Evolutionary conservation across 2,329 filamentous ascomycete species (phyloP), one percentile per base, ranked within the genome.

Genomic region (Pestalotiopsis sp.): DNA sequence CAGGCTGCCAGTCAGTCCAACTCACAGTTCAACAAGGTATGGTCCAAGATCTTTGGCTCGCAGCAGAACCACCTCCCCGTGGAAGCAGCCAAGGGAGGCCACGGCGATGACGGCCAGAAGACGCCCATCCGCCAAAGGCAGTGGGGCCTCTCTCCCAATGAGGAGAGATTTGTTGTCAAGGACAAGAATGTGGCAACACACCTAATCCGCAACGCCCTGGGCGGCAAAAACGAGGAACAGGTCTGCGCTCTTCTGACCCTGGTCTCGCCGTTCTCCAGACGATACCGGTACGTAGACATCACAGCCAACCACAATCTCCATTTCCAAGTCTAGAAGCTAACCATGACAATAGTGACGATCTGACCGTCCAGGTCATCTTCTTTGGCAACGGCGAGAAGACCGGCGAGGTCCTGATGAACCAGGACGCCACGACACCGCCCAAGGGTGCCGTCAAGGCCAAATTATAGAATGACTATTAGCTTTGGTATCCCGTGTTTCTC

Each of bases 331-430:
- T 7, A 17, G 20, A 9, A n/a, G 17, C 41, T 57, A 58, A 38
- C 17, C 61, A 36, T 5, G 58, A 2, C n/a, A 57, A 59, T 70
- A 95, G 94, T 74, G 96, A 99, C 78, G 96, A 99, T 78, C 84
- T 99, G 71, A 99, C 96, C 0, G 95, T 99, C 17, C 94, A 99
- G 80, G 96, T 99, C 70, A 97, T 99, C 77, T 99, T 99, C 87
- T 99, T 99, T 76, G 96, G 96, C 70, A 90, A 97, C 74, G 89
- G 91, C 45, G 84, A 91, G 66, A 91, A 91, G 78, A 92, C 87
- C 38, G 94, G 95, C 45, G 91, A 92, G 71, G 92, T 98, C 4
- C 88, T 91, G 4, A 80, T 97, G 69, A 99, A 98, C 81, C 85
- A 91, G 72, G 95, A 98, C 76, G 96, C 96, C 1, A 97, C 91